Conservation (phyloP, 2,329 filamentous ascomycete species). For the Penicillium sp. region DNA sequence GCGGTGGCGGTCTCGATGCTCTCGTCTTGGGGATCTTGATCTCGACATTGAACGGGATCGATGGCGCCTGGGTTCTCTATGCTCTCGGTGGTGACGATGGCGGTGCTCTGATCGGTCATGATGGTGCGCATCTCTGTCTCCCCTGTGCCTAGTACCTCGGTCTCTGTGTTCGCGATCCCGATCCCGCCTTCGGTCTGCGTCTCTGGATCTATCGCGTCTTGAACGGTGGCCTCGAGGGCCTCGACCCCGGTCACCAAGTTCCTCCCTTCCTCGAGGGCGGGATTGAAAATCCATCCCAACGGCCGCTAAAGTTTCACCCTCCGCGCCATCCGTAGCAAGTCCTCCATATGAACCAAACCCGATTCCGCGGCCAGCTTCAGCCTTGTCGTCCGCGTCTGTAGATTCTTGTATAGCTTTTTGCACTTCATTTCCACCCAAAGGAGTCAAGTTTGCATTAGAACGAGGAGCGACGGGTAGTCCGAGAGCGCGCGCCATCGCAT, state of each 20-base stretch:
- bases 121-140: constrained; percentile 4
- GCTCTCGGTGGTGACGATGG: constrained; percentile 1
- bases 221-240: constrained; percentile 19
- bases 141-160: constrained; percentile 2
- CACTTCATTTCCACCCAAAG: constrained; percentile 61
- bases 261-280: constrained; percentile 25
- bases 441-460: constrained; percentile 59
- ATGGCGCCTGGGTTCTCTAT: constrained; percentile 3
- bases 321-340: constrained; percentile 31
- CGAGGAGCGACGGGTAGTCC: constrained; percentile 68
- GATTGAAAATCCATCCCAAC: constrained; percentile 20
- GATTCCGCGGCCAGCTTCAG: constrained; percentile 27
- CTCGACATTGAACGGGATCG: constrained; percentile 15
- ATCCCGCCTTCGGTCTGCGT: constrained; percentile 46
- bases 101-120: constrained; percentile 1
- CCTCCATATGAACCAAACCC: constrained; percentile 31
- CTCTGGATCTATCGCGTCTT: constrained; percentile 25
- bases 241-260: constrained; percentile 26
- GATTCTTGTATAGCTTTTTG: constrained; percentile 49
- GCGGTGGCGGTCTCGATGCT: constrained; percentile 27
- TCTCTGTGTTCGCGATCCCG: constrained; percentile 27
- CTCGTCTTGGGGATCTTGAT: constrained; percentile 24
- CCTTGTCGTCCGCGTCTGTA: constrained; percentile 25
- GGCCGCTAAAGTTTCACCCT: constrained; percentile 25
- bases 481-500: constrained; percentile 78